These are phyloP conservation scores for Hyaloperonospora brassicae DNA, from an alignment of 352 stramenopile species.

Conservation along the genomic window DNA sequence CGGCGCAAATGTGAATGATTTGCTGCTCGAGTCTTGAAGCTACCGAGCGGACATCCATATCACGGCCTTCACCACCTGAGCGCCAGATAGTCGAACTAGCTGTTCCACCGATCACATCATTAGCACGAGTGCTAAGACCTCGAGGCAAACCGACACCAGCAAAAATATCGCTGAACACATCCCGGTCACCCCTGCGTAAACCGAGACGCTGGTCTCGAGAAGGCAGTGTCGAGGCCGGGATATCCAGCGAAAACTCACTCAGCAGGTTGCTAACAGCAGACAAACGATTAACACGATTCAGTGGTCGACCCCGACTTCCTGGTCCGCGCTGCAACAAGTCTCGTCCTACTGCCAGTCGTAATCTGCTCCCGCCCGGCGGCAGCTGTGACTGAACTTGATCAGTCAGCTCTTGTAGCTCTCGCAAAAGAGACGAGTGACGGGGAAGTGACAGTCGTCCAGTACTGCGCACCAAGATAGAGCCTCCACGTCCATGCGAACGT, in stretches of 20 bases:
- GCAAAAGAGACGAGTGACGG: constrained; percentile 61
- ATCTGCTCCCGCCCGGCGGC: constrained; percentile 23
- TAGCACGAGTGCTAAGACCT: constrained; percentile 27
- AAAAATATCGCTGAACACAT: constrained; percentile 39
- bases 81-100: constrained; percentile 34
- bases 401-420: constrained; percentile 65
- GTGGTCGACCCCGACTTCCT: constrained; percentile 39
- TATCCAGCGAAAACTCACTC: constrained; percentile 77
- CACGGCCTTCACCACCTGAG: constrained; percentile 20
- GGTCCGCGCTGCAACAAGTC: constrained; percentile 38
- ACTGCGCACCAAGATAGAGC: constrained; percentile 24
- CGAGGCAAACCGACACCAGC: constrained; percentile 30
- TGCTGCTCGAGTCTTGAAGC: constrained; percentile 69
- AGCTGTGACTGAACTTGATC: constrained; percentile 72
- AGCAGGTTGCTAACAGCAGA: constrained; percentile 69
- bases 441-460: constrained; percentile 36
- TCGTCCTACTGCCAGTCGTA: constrained; percentile 30
- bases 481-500: constrained; percentile 30
- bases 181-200: constrained; percentile 41
- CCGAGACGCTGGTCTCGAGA: constrained; percentile 29
- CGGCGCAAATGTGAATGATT: constrained; percentile 38
- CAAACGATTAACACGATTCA: constrained; percentile 52
- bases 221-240: constrained; percentile 36
- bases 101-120: constrained; percentile 21
- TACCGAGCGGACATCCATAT: constrained; percentile 58